Evolutionary conservation across 2,329 filamentous ascomycete species (phyloP), one percentile per base, ranked within the genome.

Genomic region (Epichloe sibirici): DNA sequence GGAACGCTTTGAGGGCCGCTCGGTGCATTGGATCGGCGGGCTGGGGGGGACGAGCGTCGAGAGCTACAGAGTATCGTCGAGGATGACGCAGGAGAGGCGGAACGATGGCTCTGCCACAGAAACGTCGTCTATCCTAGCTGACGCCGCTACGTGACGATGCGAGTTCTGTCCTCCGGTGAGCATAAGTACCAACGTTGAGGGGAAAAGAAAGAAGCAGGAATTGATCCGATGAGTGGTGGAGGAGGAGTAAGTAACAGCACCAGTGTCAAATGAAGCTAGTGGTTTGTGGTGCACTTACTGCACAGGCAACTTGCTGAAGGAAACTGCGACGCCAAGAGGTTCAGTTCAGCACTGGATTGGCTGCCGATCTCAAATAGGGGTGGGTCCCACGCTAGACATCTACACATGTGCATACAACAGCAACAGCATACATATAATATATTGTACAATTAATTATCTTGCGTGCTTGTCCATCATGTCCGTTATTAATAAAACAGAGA

Each of bases 1-100:
- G 81, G 67, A 86, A 73, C 63, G 79, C 80, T 74, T 81, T 79
- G 58, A 82, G 70, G 60, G 81, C 79, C 69, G 79, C 84, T 71
- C 83, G 85, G 80, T 85, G 85, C 86, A 90, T 90, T 73, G 73
- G 73, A 62, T 55, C 60, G 57, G 45, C 17, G 21, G 8, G 37
- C 31, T 28, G 15, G 39, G 45, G 38, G 37, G 25, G 13, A n/a
- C 17, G 5, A 45, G 3, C 8, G 39, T 42, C 13, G 23, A 45
- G 31, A 7, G n/a, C 48, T 35, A 25, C 21, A 23, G 39, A 31
- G 11, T n/a, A 17, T 50, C 6, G 40, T 31, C 21, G n/a, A 11
- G 9, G 17, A 34, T n/a, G 48, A 43, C 12, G 31, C 13, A 7
- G 31, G 7, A 17, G 45, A 38, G 45, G 9, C 28, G 21, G 44